phyloP scores from a whole-genome alignment of 106 monocot species.

The Platanthera zijinensis region DNA sequence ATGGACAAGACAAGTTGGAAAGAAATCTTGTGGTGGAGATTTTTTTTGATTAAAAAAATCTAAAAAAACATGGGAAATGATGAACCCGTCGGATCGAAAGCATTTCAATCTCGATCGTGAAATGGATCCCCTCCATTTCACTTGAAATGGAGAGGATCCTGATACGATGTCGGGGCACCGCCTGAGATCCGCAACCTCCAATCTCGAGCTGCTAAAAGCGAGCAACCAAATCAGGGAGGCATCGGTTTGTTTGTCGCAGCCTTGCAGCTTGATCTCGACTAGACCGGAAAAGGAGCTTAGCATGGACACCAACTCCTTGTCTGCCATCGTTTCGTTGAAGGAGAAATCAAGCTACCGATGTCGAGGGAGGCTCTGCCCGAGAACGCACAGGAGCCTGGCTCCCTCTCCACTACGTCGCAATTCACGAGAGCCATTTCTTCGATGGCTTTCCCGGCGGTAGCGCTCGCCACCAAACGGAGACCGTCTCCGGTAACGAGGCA shows the following conservation, averaged over 20 bases:
- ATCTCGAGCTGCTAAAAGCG: slow-evolving; percentile 15
- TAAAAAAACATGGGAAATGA: too few species aligned
- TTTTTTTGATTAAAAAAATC: too few species aligned
- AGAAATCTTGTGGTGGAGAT: too few species aligned
- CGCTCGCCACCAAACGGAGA: slow-evolving; percentile 35
- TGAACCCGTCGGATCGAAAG: too few species aligned
- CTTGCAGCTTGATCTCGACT: slow-evolving; percentile 47
- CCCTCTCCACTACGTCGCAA: slow-evolving; percentile 67
- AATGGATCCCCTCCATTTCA: too few species aligned
- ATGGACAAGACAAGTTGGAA: too few species aligned
- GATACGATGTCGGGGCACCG: slow-evolving; percentile 35
- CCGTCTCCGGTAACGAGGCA: slow-evolving; percentile 70
- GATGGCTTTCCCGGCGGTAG: slow-evolving; percentile 21
- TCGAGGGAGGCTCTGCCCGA: slow-evolving; percentile 39
- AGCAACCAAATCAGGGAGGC: slow-evolving; percentile 18
- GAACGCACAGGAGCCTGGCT: slow-evolving; percentile 56
- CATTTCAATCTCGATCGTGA: too few species aligned
- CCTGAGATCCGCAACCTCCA: slow-evolving; percentile 37
- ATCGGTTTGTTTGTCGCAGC: slow-evolving; percentile 47
- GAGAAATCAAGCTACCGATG: slow-evolving; percentile 48
- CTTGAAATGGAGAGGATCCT: too few species aligned
- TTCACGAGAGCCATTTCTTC: slow-evolving; percentile 61
- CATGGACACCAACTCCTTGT: slow-evolving; percentile 60
- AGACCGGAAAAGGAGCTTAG: slow-evolving; percentile 41
- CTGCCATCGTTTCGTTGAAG: slow-evolving; percentile 43